phyloP scores from a whole-genome alignment of 345 rosid genomes.

The Eucalyptus regnans region DNA sequence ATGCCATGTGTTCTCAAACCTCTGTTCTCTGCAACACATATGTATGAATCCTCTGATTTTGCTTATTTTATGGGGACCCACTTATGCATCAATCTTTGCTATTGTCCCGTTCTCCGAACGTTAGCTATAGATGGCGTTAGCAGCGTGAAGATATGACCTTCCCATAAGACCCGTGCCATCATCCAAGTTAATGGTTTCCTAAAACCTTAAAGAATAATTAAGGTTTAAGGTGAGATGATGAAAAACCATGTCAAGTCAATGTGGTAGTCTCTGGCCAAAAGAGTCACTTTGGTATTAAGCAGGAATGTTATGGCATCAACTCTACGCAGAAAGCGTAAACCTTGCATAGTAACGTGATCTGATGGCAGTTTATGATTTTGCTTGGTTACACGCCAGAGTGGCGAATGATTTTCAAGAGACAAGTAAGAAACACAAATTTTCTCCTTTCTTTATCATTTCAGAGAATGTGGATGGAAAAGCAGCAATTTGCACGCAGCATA shows the following conservation, averaged over 20 bases:
- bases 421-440: background rate
- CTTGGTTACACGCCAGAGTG: background rate
- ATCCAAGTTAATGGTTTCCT: background rate
- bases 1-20: background rate
- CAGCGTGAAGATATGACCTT: background rate
- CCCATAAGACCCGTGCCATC: background rate
- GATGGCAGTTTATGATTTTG: background rate
- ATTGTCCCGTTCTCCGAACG: background rate
- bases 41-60: background rate
- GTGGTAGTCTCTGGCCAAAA: background rate
- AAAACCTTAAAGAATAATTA: background rate
- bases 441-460: slow-evolving; percentile 5
- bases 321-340: background rate
- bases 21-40: background rate
- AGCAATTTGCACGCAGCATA: slow-evolving; percentile 24
- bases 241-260: background rate
- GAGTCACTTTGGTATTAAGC: background rate
- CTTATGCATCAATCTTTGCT: background rate
- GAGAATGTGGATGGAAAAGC: slow-evolving; percentile 77
- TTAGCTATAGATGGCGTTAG: background rate
- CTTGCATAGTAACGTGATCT: background rate
- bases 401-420: background rate
- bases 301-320: background rate
- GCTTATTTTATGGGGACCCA: background rate
- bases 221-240: background rate